Evolutionary conservation across 2,329 filamentous ascomycete genomes (phyloP), one percentile per base, ranked within the genome.

Genomic region (Sclerotinia subarctica): DNA sequence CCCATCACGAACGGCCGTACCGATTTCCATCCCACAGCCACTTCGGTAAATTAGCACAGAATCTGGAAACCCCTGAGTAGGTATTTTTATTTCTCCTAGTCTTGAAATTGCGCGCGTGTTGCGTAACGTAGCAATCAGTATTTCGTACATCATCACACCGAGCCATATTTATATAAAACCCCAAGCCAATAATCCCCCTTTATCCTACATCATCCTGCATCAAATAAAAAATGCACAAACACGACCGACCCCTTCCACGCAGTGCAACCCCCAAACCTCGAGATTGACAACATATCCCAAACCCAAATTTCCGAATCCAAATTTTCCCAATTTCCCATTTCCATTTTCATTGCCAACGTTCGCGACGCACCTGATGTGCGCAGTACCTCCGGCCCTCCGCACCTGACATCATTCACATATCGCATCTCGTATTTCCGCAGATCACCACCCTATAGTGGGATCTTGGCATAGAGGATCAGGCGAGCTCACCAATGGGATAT

Each of bases 381-480:
- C 52, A 19, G 19, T 54, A 35, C 29, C 52, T 54, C 32, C 7
- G 5, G 32, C 32, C 7, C 32, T 35, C 52, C 52, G 29, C 35
- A 54, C 52, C 52, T 54, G 52, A 54, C 52, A 54, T 54, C 52
- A 54, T 54, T 42, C 54, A 11, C 21, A 57, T 42, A 13, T 42
- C 38, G 13, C 38, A 42, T 42, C 54, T 57, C 54, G 54, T 57
- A 57, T 57, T 57, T 11, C n/a, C n/a, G 54, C 54, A 57, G 54
- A 57, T 57, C 54, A 32, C 8, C 11, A 13, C 35, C 35, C 53
- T 15, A 32, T 21, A 32, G 35, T 56, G 29, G 53, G 35, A 21
- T 32, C 53, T 56, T 56, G 53, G 53, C 53, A 38, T 15, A n/a
- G 19, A 56, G 53, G 53, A 56, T 56, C 26, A 11, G 10, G 19